Evolutionary conservation across 129 eudicot genomes (phyloP).

Genomic region (Centaurea solstitialis): DNA sequence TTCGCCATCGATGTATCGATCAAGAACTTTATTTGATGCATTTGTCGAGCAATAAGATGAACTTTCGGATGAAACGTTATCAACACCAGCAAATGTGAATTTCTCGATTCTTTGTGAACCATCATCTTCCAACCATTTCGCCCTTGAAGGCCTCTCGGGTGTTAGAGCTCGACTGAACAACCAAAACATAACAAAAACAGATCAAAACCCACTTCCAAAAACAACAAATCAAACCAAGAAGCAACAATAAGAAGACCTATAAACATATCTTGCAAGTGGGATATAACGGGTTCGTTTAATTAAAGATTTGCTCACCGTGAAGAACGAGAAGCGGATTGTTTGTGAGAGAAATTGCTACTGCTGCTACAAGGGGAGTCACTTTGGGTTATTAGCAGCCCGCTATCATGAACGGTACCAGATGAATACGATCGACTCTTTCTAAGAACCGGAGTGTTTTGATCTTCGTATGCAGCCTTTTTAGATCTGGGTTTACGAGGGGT

Average conservation of each 20-base stretch:
- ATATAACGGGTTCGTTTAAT: not conserved
- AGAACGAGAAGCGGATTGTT: conserved; percentile 46
- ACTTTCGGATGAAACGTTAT: conserved; percentile 54
- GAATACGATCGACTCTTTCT: conserved; percentile 87
- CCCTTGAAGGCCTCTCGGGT: conserved; percentile 69
- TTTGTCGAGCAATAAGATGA: conserved; percentile 74
- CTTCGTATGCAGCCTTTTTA: conserved; percentile 46
- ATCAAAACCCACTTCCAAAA: not conserved
- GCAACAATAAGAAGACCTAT: too few relatives aligned
- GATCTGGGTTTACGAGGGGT: conserved; percentile 33
- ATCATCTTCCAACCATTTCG: conserved; percentile 40
- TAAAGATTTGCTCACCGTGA: conserved; percentile 50
- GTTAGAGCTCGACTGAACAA: conserved; percentile 65
- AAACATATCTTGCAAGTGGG: not conserved
- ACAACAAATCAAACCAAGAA: not conserved
- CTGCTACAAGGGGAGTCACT: conserved; percentile 76
- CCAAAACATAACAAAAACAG: not conserved
- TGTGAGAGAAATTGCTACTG: conserved; percentile 47
- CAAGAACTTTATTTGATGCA: conserved; percentile 75
- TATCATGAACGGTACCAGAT: conserved; percentile 58
- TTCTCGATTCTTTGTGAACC: conserved; percentile 39
- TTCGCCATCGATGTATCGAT: conserved; percentile 95
- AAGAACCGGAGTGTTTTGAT: conserved; percentile 53
- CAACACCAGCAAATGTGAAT: conserved; percentile 27
- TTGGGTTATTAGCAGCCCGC: conserved; percentile 45